A percentile compares a stretch with the other conserved stretches of the same genome.
Evolutionary conservation across 768 basidiomycete genomes (phyloP).

Genomic region (Phanerochaete carnosa): DNA sequence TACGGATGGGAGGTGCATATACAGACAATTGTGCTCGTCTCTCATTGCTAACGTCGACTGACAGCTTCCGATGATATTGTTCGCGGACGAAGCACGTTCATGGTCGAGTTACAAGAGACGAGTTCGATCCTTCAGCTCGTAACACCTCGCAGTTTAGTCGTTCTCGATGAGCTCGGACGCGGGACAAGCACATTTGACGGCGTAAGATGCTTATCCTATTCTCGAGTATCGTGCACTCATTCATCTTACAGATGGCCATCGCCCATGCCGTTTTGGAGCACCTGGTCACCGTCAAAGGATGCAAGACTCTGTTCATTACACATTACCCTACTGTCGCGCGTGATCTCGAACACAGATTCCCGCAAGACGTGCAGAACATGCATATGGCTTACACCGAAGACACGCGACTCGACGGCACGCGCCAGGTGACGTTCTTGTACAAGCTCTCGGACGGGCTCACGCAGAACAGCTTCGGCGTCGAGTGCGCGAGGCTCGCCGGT

Average conservation of each 20-base stretch:
- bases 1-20: conserved; percentile 81
- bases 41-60: not conserved
- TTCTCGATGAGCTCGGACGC: conserved; percentile 86
- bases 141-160: conserved; percentile 74
- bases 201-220: conserved; percentile 12
- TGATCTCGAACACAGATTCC: conserved; percentile 58
- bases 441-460: conserved; percentile 69
- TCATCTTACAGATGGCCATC: conserved; percentile 71
- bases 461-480: conserved; percentile 85
- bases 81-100: conserved; percentile 88
- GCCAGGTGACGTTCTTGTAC: conserved; percentile 88
- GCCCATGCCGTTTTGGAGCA: conserved; percentile 79
- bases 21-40: not conserved
- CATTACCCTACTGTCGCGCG: conserved; percentile 88
- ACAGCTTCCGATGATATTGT: conserved; percentile 85
- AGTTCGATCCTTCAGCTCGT: conserved; percentile 82
- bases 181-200: conserved; percentile 96
- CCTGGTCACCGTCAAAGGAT: conserved; percentile 52
- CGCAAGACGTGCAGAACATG: conserved; percentile 63
- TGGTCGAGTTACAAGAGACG: conserved; percentile 96
- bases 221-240: conserved; percentile 17
- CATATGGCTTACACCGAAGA: conserved; percentile 86
- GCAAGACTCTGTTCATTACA: conserved; percentile 89
- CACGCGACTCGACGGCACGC: conserved; percentile 62
- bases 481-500: conserved; percentile 87